Conservation (phyloP, 352 stramenopile genomes). For the Pythium diclinum region DNA sequence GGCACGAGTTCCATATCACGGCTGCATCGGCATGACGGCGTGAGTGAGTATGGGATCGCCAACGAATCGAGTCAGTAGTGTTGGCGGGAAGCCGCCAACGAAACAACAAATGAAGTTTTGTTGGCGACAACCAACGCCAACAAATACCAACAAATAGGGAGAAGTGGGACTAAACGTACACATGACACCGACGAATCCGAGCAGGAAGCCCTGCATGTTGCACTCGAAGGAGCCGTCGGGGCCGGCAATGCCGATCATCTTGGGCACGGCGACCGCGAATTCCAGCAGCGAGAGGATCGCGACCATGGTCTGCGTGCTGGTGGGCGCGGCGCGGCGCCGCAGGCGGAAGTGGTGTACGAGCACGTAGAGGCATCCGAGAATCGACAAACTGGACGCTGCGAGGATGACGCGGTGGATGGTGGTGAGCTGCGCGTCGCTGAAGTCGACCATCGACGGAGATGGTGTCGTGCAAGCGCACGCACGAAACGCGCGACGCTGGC, state of each 20-base stretch:
- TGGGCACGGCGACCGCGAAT: slow-evolving; percentile 44
- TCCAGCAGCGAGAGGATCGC: slow-evolving; percentile 66
- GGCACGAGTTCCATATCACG: slow-evolving; percentile 66
- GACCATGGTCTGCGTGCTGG: slow-evolving; percentile 70
- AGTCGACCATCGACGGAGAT: slow-evolving; percentile 5
- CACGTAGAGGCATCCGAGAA: slow-evolving; percentile 28
- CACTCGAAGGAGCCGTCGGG: slow-evolving; percentile 29
- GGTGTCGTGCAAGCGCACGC: background rate
- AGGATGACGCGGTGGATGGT: slow-evolving; percentile 26
- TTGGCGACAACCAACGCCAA: slow-evolving; percentile 4
- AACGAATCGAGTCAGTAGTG: background rate
- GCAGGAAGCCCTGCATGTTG: slow-evolving; percentile 49
- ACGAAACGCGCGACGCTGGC: background rate
- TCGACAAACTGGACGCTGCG: slow-evolving; percentile 16
- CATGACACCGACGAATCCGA: slow-evolving; percentile 55
- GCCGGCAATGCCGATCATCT: slow-evolving; percentile 42
- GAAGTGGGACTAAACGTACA: slow-evolving; percentile 27
- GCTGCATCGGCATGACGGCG: slow-evolving; percentile 20
- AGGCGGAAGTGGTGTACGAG: slow-evolving; percentile 25
- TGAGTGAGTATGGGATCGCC: no score
- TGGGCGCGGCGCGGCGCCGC: slow-evolving; percentile 29
- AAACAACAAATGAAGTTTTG: background rate
- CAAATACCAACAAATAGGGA: background rate
- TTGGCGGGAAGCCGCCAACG: background rate
- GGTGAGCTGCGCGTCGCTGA: slow-evolving; percentile 20